Percentiles rank a stretch among this genome's conserved stretches.
Conservation (phyloP, 2,329 filamentous ascomycete genomes). For the Ophioceras dolichostomum region DNA sequence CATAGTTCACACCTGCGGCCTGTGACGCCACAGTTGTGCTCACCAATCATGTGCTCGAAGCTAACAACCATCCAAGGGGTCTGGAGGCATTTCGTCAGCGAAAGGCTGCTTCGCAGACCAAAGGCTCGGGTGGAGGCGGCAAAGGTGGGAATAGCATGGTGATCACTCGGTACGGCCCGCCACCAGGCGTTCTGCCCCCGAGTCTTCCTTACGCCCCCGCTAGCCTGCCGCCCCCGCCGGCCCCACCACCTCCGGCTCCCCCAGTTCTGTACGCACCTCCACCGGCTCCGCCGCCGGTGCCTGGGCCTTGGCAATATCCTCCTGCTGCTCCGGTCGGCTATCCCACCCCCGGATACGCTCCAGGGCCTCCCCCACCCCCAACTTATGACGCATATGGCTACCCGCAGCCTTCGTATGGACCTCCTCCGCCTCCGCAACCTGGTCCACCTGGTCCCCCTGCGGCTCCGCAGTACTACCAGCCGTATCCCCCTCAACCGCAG, state of each 20-base stretch:
- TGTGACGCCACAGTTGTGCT: too few relatives aligned
- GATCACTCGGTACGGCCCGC: slow-evolving; percentile 23
- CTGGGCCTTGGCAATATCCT: slow-evolving; percentile 8
- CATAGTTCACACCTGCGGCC: background rate
- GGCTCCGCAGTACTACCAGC: slow-evolving; percentile 4
- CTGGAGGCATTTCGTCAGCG: slow-evolving; percentile 12
- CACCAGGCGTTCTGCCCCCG: slow-evolving; percentile 20
- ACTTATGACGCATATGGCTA: slow-evolving; percentile 7
- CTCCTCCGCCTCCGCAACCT: slow-evolving; percentile 1
- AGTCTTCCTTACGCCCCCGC: slow-evolving; percentile 12
- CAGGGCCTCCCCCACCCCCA: slow-evolving; percentile 6
- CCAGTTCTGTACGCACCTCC: background rate
- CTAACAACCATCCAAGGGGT: slow-evolving; percentile 8
- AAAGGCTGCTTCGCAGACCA: slow-evolving; percentile 7
- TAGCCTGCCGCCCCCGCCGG: slow-evolving; percentile 14
- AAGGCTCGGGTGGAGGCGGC: slow-evolving; percentile 1
- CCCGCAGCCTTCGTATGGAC: background rate
- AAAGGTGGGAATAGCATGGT: slow-evolving; percentile 21
- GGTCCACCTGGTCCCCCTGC: slow-evolving; percentile 1
- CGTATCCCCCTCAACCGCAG: background rate
- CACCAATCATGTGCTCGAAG: background rate
- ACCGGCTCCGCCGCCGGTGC: slow-evolving; percentile 1
- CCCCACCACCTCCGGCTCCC: background rate
- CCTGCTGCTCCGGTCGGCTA: slow-evolving; percentile 9
- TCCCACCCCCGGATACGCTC: slow-evolving; percentile 5